phyloP scores from a whole-genome alignment of 208 protist genomes.

The Wallacemonas sp. region DNA sequence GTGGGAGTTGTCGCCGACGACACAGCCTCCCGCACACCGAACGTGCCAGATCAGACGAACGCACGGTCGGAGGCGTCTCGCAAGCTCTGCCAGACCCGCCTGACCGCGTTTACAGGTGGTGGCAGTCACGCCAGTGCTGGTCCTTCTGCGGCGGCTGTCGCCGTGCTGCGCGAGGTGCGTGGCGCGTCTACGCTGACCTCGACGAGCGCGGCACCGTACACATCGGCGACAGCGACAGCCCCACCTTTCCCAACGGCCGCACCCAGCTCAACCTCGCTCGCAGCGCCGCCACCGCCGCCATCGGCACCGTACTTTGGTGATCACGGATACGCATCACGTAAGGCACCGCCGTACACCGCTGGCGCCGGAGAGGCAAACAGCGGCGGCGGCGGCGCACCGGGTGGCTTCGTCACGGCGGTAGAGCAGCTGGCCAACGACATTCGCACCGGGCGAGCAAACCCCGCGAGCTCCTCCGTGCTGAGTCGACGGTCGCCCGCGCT shows the following conservation, averaged over 20 bases:
- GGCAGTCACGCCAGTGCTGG: background rate
- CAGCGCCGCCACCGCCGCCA: background rate
- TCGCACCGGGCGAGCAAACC: conserved; percentile 27
- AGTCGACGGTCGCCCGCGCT: conserved; percentile 50
- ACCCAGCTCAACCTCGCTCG: background rate
- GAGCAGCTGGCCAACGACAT: conserved; percentile 58
- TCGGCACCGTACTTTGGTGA: background rate
- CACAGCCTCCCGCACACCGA: no score
- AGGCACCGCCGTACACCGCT: conserved; percentile 18
- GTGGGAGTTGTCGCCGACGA: no score
- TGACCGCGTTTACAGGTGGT: background rate
- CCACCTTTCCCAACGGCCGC: background rate
- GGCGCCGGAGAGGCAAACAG: conserved; percentile 1
- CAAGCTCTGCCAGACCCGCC: background rate
- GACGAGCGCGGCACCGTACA: background rate
- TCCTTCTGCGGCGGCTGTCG: background rate
- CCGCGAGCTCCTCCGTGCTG: conserved; percentile 35
- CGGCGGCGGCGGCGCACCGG: background rate
- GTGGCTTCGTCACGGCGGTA: conserved; percentile 60
- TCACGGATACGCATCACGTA: background rate
- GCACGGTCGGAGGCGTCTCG: background rate
- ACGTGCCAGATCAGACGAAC: no score
- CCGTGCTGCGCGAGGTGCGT: background rate
- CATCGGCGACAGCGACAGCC: background rate
- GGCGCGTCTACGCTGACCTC: no score